Evolutionary conservation across 1,139 yeast genomes (phyloP).

Genomic region (Candida sp.): DNA sequence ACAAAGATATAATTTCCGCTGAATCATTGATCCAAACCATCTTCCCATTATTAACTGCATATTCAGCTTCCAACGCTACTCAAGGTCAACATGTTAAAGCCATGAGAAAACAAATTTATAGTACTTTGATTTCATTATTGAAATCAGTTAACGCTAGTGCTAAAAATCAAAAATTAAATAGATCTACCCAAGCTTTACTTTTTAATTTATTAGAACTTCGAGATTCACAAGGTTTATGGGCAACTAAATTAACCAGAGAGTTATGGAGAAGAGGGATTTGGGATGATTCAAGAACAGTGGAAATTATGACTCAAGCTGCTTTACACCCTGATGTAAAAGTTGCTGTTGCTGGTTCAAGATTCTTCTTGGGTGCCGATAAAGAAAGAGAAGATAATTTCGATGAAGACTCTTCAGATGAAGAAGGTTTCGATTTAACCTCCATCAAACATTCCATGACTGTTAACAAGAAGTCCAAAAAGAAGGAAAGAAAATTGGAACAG

Average conservation of each 20-base stretch:
- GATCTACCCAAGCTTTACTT: constrained; percentile 86
- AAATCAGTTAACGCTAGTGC: constrained; percentile 83
- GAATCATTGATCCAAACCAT: constrained; percentile 81
- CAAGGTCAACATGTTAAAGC: constrained; percentile 79
- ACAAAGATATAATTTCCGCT: constrained; percentile 77
- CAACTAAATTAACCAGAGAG: constrained; percentile 91
- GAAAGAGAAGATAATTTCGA: constrained; percentile 86
- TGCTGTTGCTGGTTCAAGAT: constrained; percentile 83
- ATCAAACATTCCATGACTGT: constrained; percentile 78
- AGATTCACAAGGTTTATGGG: constrained; percentile 89
- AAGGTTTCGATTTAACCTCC: constrained; percentile 62
- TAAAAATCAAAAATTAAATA: constrained; percentile 81
- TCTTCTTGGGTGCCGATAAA: constrained; percentile 92
- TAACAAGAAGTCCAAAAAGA: constrained; percentile 78
- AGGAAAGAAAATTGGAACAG: constrained; percentile 72
- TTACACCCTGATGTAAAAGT: constrained; percentile 85
- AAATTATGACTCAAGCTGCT: constrained; percentile 95
- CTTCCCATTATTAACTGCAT: constrained; percentile 74
- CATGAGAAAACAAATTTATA: constrained; percentile 78
- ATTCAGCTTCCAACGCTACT: constrained; percentile 38
- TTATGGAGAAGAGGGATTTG: constrained; percentile 97
- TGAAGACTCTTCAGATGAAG: constrained; percentile 71
- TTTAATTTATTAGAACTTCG: constrained; percentile 80
- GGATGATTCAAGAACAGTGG: constrained; percentile 97
- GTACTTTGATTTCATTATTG: constrained; percentile 70